These are phyloP conservation scores for Diddensiella transvaalensis DNA, from an alignment of 805 yeast species.

Conservation along the genomic window DNA sequence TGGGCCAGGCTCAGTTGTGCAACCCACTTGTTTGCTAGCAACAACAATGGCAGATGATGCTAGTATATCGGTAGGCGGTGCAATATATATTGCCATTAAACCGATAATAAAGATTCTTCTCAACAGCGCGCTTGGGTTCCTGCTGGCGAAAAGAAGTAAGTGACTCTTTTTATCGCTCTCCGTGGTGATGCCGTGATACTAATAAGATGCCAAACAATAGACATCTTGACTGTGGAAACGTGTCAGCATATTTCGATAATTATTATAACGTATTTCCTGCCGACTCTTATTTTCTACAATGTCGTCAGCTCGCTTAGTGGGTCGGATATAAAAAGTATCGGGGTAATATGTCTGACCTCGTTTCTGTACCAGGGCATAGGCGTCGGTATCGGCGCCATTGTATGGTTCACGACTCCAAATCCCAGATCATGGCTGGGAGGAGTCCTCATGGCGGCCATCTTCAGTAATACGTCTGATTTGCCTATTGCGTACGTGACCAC, in stretches of 20 bases:
- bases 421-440: constrained; percentile 81
- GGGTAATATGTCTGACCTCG: constrained; percentile 54
- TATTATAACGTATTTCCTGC: constrained; percentile 65
- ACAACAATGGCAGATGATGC: constrained; percentile 1
- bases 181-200: not conserved
- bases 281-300: constrained; percentile 72
- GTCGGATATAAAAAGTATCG: constrained; percentile 65
- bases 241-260: constrained; percentile 67
- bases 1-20: too few species aligned
- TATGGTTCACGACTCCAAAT: constrained; percentile 48
- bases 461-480: constrained; percentile 77
- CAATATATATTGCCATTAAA: constrained; percentile 74
- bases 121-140: constrained; percentile 63
- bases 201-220: not conserved
- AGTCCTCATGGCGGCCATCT: constrained; percentile 61
- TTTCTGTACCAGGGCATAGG: constrained; percentile 46
- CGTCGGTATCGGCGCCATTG: constrained; percentile 38
- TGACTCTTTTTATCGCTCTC: not conserved
- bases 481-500: constrained; percentile 77
- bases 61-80: constrained; percentile 43
- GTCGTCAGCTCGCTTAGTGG: constrained; percentile 64
- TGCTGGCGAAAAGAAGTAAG: constrained; percentile 50
- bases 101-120: constrained; percentile 83
- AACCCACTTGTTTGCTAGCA: too few species aligned
- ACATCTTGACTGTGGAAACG: constrained; percentile 62